Percentiles rank a stretch among this genome's conserved stretches.
These are phyloP conservation scores for Colletotrichum sp. DNA, from an alignment of 2,329 filamentous ascomycete species.

Conservation along the genomic window DNA sequence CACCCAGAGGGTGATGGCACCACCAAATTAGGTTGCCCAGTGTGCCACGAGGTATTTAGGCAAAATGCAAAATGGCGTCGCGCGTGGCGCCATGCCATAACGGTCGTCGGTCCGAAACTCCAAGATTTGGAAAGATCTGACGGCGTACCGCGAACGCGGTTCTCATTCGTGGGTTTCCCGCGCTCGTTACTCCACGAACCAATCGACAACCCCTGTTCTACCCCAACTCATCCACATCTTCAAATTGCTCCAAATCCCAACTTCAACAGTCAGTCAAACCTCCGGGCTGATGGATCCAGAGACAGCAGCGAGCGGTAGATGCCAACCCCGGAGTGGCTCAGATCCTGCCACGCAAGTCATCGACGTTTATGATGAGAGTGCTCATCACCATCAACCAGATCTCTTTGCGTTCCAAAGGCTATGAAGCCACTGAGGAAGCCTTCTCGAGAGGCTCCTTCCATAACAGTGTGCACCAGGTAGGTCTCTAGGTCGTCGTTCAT, in stretches of 20 bases:
- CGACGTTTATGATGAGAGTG: neutral
- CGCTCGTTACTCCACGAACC: conserved; percentile 6
- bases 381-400: neutral
- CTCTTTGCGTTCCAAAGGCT: neutral
- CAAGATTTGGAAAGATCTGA: conserved; percentile 19
- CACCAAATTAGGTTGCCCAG: conserved; percentile 13
- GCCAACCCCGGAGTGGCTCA: neutral
- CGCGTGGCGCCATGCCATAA: conserved; percentile 21
- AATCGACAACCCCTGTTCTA: conserved; percentile 16
- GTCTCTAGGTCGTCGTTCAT: neutral
- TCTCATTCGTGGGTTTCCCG: conserved; percentile 15
- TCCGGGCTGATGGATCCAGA: neutral
- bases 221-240: conserved; percentile 19
- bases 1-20: neutral
- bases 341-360: neutral
- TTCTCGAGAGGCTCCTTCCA: neutral
- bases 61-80: conserved; percentile 15
- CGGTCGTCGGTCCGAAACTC: conserved; percentile 23
- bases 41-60: conserved; percentile 20
- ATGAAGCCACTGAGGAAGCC: neutral
- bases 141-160: neutral
- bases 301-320: neutral
- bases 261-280: neutral
- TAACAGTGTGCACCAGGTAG: neutral
- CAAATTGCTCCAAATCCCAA: neutral